phyloP scores from a whole-genome alignment of 208 protist species.

The Leptomonas pyrrhocoris region DNA sequence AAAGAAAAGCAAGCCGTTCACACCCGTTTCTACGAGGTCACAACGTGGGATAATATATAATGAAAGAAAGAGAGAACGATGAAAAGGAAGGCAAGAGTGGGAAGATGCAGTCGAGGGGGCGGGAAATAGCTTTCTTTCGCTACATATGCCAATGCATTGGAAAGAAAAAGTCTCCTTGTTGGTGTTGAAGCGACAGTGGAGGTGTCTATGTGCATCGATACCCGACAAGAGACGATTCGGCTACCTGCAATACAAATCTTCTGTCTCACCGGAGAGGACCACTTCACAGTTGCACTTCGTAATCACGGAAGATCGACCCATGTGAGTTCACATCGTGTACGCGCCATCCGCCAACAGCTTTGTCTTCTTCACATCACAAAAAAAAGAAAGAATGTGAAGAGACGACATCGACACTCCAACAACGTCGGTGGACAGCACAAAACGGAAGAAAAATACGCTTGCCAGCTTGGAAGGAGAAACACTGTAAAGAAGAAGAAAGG shows the following conservation, averaged over 20 bases:
- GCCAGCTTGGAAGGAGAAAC: background rate
- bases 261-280: too few relatives aligned
- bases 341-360: background rate
- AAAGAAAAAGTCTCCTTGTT: too few relatives aligned
- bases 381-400: background rate
- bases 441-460: background rate
- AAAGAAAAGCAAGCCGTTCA: background rate
- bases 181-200: too few relatives aligned
- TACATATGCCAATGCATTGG: background rate
- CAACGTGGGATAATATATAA: conserved; percentile 6
- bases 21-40: background rate
- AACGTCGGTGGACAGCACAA: background rate
- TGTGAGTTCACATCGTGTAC: too few relatives aligned
- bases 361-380: background rate
- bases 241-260: too few relatives aligned
- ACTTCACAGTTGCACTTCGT: too few relatives aligned
- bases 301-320: background rate
- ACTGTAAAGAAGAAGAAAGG: background rate
- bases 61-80: background rate
- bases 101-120: background rate
- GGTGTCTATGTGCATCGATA: too few relatives aligned
- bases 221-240: too few relatives aligned
- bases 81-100: background rate
- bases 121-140: background rate
- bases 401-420: background rate